Evolutionary conservation across 495 filamentous ascomycete genomes (phyloP), one percentile per base, ranked within the genome.

Genomic region (Mycothermus thermophilus): DNA sequence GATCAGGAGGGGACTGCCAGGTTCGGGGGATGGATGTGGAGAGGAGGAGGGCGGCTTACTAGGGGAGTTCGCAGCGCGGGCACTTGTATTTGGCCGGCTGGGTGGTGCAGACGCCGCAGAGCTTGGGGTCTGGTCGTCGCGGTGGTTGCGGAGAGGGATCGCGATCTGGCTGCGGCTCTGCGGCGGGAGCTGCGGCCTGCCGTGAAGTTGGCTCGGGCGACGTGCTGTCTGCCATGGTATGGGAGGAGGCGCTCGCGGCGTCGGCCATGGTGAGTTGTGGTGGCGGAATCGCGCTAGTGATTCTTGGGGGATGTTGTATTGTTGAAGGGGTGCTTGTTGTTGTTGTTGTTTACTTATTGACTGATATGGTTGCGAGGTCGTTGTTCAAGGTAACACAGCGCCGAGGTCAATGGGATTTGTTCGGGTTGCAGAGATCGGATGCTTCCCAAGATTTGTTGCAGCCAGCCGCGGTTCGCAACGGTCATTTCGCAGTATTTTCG

Each of bases 41-140:
- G n/a, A n/a, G n/a, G n/a, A 27, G 17, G 8, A 11, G 21, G 26
- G 14, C 19, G 15, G 25, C 62, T 41, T 69, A 80, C 77, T 75
- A 79, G 57, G 68, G 64, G 7, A 74, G 40, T n/a, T 47, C 50
- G 47, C 77, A 82, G 20, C 62, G 66, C 3, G 72, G 69, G 54
- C 77, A 82, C 33, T 77, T 77, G 50, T 80, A 80, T 48, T 75
- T 80, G 17, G 57, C 65, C 15, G 55, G 51, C 29, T 76, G 60
- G 32, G 54, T 54, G 32, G 64, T 57, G 54, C 77, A 82, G 12
- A 80, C 69, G 40, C 65, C 65, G 44, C 77, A 82, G 3, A 60
- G 15, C 24, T 47, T 55, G 11, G 34, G 30, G 8, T 27, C 42
- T 5, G 37, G 37, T 25, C 41, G 44, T 20, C 19, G 38, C 18